Evolutionary conservation across 2,329 filamentous ascomycete genomes (phyloP).

Genomic region (Colletotrichum cereale): DNA sequence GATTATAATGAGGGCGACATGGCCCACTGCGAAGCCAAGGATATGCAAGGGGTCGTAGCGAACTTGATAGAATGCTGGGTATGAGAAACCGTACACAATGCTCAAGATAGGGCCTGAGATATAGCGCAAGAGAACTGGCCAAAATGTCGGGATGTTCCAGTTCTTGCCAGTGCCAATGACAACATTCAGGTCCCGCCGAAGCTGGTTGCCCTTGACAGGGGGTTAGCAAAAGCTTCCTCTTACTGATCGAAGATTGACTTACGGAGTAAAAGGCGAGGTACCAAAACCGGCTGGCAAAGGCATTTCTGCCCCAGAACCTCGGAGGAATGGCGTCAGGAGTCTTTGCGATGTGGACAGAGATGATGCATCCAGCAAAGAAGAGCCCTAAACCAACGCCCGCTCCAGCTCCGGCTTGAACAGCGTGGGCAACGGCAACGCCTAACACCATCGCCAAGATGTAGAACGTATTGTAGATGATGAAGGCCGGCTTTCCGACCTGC

Average conservation of each 20-base stretch:
- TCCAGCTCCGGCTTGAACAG: constrained; percentile 57
- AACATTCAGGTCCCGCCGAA: constrained; percentile 66
- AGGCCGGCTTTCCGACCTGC: constrained; percentile 58
- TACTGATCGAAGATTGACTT: constrained; percentile 44
- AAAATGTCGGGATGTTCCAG: constrained; percentile 66
- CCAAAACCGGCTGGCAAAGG: constrained; percentile 59
- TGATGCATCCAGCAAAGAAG: constrained; percentile 58
- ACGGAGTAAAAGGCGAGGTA: constrained; percentile 70
- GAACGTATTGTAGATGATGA: constrained; percentile 61
- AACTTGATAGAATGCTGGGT: constrained; percentile 61
- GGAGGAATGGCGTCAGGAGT: constrained; percentile 57
- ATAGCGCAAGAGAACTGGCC: constrained; percentile 63
- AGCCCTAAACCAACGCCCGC: constrained; percentile 65
- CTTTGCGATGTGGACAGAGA: constrained; percentile 55
- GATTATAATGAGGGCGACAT: constrained; percentile 60
- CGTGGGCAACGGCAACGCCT: constrained; percentile 64
- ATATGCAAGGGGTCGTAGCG: constrained; percentile 64
- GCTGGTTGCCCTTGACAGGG: constrained; percentile 61
- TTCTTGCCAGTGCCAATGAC: constrained; percentile 67
- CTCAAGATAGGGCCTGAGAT: constrained; percentile 61
- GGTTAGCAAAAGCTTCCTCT: neutral
- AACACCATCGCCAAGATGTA: constrained; percentile 66
- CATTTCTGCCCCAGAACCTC: constrained; percentile 56
- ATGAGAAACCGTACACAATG: constrained; percentile 66
- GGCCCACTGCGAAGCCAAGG: constrained; percentile 61